Evolutionary conservation across 2,329 filamentous ascomycete genomes (phyloP).

Genomic region (Rutstroemia sydowiana): DNA sequence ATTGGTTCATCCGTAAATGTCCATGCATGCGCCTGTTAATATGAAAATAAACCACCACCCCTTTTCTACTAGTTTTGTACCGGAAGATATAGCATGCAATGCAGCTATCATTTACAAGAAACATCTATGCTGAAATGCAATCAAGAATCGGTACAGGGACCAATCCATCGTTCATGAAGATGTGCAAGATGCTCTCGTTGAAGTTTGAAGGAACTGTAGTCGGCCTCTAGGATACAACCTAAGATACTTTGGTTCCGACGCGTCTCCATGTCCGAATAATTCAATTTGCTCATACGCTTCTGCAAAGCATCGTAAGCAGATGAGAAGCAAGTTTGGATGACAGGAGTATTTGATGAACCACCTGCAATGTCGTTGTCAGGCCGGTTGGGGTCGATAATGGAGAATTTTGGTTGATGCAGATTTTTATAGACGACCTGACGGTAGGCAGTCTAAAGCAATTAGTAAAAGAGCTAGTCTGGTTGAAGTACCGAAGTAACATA

Average conservation of each 20-base stretch:
- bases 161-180: slow-evolving; percentile 24
- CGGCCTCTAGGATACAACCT: slow-evolving; percentile 63
- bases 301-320: slow-evolving; percentile 53
- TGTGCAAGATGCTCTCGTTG: slow-evolving; percentile 51
- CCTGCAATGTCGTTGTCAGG: slow-evolving; percentile 81
- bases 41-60: too few relatives aligned
- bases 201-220: slow-evolving; percentile 66
- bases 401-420: slow-evolving; percentile 57
- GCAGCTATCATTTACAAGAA: neutral
- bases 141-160: slow-evolving; percentile 14
- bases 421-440: slow-evolving; percentile 38
- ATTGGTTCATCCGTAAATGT: neutral
- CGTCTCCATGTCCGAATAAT: slow-evolving; percentile 21
- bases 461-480: neutral
- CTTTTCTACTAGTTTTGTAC: neutral
- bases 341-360: slow-evolving; percentile 63
- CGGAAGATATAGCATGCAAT: neutral
- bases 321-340: slow-evolving; percentile 64
- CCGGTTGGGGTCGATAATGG: slow-evolving; percentile 89
- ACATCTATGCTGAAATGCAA: too few relatives aligned
- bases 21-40: too few relatives aligned
- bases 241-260: slow-evolving; percentile 45
- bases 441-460: slow-evolving; percentile 13
- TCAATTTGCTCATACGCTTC: slow-evolving; percentile 48
- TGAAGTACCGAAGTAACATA: too few relatives aligned